Base-by-base conservation (phyloP, 495 filamentous ascomycete species). In the Staphylotrichum longicolle region DNA sequence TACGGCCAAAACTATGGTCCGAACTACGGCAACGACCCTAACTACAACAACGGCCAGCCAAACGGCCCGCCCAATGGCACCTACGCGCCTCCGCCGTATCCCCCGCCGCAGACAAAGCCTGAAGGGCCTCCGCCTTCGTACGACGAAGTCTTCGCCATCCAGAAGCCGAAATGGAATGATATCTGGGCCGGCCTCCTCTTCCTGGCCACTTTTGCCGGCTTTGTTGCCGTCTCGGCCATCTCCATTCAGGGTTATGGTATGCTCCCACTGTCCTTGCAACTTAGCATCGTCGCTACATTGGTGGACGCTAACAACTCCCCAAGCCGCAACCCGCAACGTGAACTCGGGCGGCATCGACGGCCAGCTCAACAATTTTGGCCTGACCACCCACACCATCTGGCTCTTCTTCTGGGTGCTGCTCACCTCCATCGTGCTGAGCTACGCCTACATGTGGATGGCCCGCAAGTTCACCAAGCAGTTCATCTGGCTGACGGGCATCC, bases 401-500 rank as follows among this genome's bases (percentile, higher is more conserved):
- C 82, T 96, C 1, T 96, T 96, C 63, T 79, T 81, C 10, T 93
- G 96, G 71, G 82, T 90, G 4, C 80, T 96, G 1, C 78, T 74
- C 32, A 80, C 89, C 45, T 88, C 91, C 6, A 80, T 92, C 15
- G 81, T 88, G 2, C 78, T 95, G 32, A 91, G 89, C 35, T 90
- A 83, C 70, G 80, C 70, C 14, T 96, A 96, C 69, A 86, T 96
- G 62, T 80, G 85, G 68, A 73, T 87, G 10, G 91, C 90, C 42
- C 85, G 93, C 48, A 78, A 81, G 55, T 96, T 93, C 63, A 92
- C 93, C 5, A 96, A 96, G 70, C 84, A 91, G 65, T 91, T 93
- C 63, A 92, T 97, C 67, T 96, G 90, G 88, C 86, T 87, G 54
- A 95, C 92, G 1, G 93, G 88, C 15, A 90, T 96, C 50, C 87